These are phyloP conservation scores for Clonostachys byssicola DNA, from an alignment of 2,329 filamentous ascomycete species.

Conservation along the genomic window DNA sequence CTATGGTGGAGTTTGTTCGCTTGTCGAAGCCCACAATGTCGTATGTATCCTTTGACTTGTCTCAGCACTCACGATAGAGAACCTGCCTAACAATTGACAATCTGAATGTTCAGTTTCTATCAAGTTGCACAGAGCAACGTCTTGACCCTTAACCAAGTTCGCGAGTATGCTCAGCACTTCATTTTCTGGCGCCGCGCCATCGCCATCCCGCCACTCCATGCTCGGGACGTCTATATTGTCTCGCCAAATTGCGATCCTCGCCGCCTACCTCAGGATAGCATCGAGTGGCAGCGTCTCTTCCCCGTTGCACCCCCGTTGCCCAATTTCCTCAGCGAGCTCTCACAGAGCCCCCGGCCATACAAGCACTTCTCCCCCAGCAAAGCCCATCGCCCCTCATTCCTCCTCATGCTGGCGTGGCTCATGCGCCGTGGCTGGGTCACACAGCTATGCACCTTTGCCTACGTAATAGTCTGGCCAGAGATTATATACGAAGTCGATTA, in stretches of 20 bases:
- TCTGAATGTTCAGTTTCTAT: constrained; percentile 38
- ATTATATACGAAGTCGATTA: constrained; percentile 78
- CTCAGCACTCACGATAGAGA: background rate
- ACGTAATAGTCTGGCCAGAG: constrained; percentile 78
- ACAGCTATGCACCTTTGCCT: constrained; percentile 86
- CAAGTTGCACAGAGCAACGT: constrained; percentile 69
- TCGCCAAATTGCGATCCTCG: constrained; percentile 83
- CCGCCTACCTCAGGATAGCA: constrained; percentile 63
- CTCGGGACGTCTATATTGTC: constrained; percentile 85
- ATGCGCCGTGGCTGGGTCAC: constrained; percentile 91
- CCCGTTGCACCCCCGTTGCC: constrained; percentile 78
- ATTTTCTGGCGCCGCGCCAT: constrained; percentile 95
- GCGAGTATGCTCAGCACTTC: constrained; percentile 85
- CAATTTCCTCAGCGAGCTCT: constrained; percentile 83
- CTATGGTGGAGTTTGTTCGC: constrained; percentile 78
- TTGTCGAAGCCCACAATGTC: constrained; percentile 67
- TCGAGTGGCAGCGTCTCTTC: constrained; percentile 73
- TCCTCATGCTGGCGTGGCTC: constrained; percentile 90
- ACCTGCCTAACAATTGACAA: background rate
- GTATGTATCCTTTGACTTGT: constrained; percentile 25
- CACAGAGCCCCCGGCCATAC: constrained; percentile 76
- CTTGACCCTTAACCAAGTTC: constrained; percentile 75
- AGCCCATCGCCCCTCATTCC: constrained; percentile 81
- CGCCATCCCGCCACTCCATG: constrained; percentile 85
- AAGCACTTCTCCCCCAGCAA: constrained; percentile 81